phyloP scores from a whole-genome alignment of 306 rosid genomes.

The Malus orientalis region DNA sequence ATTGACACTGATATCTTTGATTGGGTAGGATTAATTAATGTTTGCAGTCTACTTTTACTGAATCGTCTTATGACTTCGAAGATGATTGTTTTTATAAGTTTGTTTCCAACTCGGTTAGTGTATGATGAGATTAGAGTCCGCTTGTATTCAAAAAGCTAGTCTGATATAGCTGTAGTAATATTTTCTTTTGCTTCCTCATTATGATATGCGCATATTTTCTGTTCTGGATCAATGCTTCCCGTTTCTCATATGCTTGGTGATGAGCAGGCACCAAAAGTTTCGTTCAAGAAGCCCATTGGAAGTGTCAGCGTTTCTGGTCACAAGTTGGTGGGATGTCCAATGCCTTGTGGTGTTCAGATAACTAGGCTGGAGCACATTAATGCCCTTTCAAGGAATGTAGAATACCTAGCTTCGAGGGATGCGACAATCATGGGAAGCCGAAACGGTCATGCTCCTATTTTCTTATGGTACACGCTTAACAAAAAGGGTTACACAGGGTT shows the following conservation, averaged over 20 bases:
- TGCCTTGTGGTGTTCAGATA: constrained; percentile 48
- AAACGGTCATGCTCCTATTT: constrained; percentile 62
- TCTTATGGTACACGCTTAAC: constrained; percentile 62
- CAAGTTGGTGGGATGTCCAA: constrained; percentile 58
- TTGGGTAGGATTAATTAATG: neutral
- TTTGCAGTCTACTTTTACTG: neutral
- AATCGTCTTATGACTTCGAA: neutral
- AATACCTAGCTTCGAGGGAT: constrained; percentile 63
- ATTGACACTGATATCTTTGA: neutral
- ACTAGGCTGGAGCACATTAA: constrained; percentile 50
- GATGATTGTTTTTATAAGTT: neutral
- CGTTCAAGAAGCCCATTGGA: constrained; percentile 47
- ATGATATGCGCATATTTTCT: neutral
- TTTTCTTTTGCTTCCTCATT: neutral
- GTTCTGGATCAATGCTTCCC: neutral
- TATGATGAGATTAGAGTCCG: neutral
- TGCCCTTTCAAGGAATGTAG: constrained; percentile 48
- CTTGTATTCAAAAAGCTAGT: neutral
- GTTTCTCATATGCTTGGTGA: neutral
- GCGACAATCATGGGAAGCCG: constrained; percentile 74
- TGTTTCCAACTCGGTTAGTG: neutral
- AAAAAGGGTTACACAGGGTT: constrained; percentile 51
- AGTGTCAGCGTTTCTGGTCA: constrained; percentile 52
- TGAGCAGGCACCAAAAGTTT: constrained; percentile 49
- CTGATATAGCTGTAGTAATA: neutral